Evolutionary conservation across 2,329 filamentous ascomycete genomes (phyloP).

Genomic region (Delphinella strobiligena): DNA sequence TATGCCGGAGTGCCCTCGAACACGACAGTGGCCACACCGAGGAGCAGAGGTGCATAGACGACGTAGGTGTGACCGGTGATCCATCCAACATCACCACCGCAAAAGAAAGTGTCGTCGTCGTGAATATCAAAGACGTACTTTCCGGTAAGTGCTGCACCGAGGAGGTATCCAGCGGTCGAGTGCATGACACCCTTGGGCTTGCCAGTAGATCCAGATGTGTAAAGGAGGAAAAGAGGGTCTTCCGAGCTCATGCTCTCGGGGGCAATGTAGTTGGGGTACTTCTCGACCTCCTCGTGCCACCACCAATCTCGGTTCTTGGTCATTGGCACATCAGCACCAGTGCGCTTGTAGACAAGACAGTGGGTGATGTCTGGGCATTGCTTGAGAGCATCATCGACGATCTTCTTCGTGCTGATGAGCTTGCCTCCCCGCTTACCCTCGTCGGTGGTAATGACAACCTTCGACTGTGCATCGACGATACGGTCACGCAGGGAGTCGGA

Average conservation of each 20-base stretch:
- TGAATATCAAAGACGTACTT: slow-evolving; percentile 99
- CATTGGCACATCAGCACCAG: slow-evolving; percentile 84
- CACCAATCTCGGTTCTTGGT: slow-evolving; percentile 80
- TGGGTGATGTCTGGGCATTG: slow-evolving; percentile 81
- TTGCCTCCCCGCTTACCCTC: slow-evolving; percentile 98
- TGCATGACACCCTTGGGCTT: slow-evolving; percentile 99
- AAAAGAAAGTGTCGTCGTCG: slow-evolving; percentile 87
- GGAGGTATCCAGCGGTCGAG: slow-evolving; percentile 87
- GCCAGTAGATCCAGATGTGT: slow-evolving; percentile 94
- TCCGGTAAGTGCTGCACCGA: slow-evolving; percentile 83
- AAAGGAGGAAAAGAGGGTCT: slow-evolving; percentile 92
- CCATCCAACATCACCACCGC: slow-evolving; percentile 96
- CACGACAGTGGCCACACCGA: slow-evolving; percentile 88
- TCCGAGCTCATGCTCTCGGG: slow-evolving; percentile 85
- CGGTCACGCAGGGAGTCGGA: slow-evolving; percentile 92
- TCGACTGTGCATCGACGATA: slow-evolving; percentile 79
- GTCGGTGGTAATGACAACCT: slow-evolving; percentile 91
- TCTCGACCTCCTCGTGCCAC: slow-evolving; percentile 98
- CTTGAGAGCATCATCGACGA: slow-evolving; percentile 93
- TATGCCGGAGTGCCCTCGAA: slow-evolving; percentile 98
- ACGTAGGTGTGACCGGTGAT: slow-evolving; percentile 98
- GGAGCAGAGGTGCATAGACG: slow-evolving; percentile 85
- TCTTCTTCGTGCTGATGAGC: slow-evolving; percentile 95
- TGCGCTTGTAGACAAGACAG: slow-evolving; percentile 89
- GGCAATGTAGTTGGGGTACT: slow-evolving; percentile 86